Conservation (phyloP, 2,329 filamentous ascomycete species). For the Fusarium sp. region DNA sequence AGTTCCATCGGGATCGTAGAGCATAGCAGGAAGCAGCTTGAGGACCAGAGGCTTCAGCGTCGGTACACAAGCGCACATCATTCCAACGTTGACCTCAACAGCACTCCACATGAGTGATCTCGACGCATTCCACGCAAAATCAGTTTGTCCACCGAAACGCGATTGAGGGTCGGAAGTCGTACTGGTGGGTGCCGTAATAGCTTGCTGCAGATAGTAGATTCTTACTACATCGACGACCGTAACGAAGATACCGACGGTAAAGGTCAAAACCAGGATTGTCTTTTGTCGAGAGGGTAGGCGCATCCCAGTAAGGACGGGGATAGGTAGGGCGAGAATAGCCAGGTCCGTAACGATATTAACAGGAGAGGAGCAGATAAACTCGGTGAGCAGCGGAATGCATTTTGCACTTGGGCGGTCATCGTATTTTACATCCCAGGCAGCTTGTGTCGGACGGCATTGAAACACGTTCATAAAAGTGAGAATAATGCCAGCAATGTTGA, state of each 20-base stretch:
- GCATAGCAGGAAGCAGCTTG: slow-evolving; percentile 67
- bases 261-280: slow-evolving; percentile 85
- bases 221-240: slow-evolving; percentile 88
- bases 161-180: slow-evolving; percentile 53
- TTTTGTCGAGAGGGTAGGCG: slow-evolving; percentile 87
- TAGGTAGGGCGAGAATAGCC: slow-evolving; percentile 85
- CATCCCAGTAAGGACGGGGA: slow-evolving; percentile 90
- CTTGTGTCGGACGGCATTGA: slow-evolving; percentile 81
- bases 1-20: slow-evolving; percentile 63
- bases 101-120: slow-evolving; percentile 93
- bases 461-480: slow-evolving; percentile 89
- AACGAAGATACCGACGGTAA: slow-evolving; percentile 87
- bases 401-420: slow-evolving; percentile 45
- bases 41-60: slow-evolving; percentile 88
- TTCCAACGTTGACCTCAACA: slow-evolving; percentile 89
- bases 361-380: slow-evolving; percentile 80
- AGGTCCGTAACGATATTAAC: slow-evolving; percentile 94
- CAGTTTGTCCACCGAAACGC: slow-evolving; percentile 62
- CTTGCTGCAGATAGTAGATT: slow-evolving; percentile 88
- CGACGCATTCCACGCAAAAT: slow-evolving; percentile 80
- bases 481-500: slow-evolving; percentile 81
- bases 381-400: slow-evolving; percentile 69
- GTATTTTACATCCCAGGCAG: slow-evolving; percentile 68
- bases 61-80: slow-evolving; percentile 92
- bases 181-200: slow-evolving; percentile 60